phyloP scores from a whole-genome alignment of 2,329 filamentous ascomycete genomes.

The Botrytis porri region DNA sequence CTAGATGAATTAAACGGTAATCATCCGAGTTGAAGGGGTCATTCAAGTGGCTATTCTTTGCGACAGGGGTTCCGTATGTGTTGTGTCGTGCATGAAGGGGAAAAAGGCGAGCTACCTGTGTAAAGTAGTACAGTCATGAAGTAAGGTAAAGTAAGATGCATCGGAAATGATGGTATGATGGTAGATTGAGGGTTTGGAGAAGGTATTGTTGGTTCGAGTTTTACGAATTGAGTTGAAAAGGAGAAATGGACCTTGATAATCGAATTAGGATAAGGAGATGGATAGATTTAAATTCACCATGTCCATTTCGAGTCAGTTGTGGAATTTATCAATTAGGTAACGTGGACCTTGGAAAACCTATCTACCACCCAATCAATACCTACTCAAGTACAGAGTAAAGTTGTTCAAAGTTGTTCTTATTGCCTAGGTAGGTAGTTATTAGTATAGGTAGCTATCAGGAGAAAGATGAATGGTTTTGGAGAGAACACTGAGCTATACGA shows the following conservation, averaged over 20 bases:
- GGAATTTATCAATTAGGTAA: neutral
- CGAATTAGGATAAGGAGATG: neutral
- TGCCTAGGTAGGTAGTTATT: neutral
- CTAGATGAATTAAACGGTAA: conserved; percentile 14
- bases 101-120: conserved; percentile 4
- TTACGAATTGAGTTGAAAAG: neutral
- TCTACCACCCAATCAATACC: neutral
- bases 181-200: neutral
- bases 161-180: neutral
- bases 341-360: no score
- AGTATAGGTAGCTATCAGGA: neutral
- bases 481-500: neutral
- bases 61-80: neutral
- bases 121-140: neutral
- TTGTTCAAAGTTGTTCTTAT: neutral
- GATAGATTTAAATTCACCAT: neutral
- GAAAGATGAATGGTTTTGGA: neutral
- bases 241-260: neutral
- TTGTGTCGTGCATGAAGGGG: conserved; percentile 12
- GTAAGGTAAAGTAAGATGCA: neutral
- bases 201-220: neutral
- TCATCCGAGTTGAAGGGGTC: neutral
- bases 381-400: neutral
- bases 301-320: neutral
- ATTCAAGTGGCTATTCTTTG: neutral